These are phyloP conservation scores for Phytophthora pisi DNA, from an alignment of 352 stramenopile species.

Conservation along the genomic window DNA sequence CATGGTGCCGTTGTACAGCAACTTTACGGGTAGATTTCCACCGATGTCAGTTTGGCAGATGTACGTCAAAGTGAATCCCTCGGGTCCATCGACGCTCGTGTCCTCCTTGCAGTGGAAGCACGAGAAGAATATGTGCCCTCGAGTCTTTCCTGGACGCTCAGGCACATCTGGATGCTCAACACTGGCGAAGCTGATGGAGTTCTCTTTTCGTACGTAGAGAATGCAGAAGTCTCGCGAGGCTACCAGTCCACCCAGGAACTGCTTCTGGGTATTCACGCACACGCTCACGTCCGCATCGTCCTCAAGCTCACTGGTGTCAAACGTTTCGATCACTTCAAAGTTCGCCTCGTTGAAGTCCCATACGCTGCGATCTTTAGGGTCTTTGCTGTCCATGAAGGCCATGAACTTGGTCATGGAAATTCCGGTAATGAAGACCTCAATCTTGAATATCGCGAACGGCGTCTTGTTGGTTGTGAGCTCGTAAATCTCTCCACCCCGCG, in stretches of 20 bases:
- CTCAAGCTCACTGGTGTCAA: slow-evolving; percentile 24
- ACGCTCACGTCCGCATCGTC: slow-evolving; percentile 40
- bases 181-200: slow-evolving; percentile 47
- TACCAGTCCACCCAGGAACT: slow-evolving; percentile 60
- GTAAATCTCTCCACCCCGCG: slow-evolving; percentile 42
- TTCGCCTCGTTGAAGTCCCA: slow-evolving; percentile 62
- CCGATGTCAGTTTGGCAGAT: slow-evolving; percentile 62
- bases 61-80: slow-evolving; percentile 53
- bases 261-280: slow-evolving; percentile 61
- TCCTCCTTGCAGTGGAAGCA: slow-evolving; percentile 48
- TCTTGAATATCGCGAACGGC: slow-evolving; percentile 54
- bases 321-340: slow-evolving; percentile 57
- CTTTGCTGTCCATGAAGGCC: slow-evolving; percentile 47
- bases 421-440: slow-evolving; percentile 51
- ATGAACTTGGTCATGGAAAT: slow-evolving; percentile 51
- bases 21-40: slow-evolving; percentile 48
- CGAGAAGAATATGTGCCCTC: slow-evolving; percentile 48
- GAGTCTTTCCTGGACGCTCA: slow-evolving; percentile 34
- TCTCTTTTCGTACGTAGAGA: slow-evolving; percentile 34
- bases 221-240: slow-evolving; percentile 64
- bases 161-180: slow-evolving; percentile 52
- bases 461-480: slow-evolving; percentile 51
- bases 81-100: slow-evolving; percentile 26
- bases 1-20: slow-evolving; percentile 63
- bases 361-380: slow-evolving; percentile 42